Conservation (phyloP, 495 filamentous ascomycete species). For the Aspergillus biplanus region DNA sequence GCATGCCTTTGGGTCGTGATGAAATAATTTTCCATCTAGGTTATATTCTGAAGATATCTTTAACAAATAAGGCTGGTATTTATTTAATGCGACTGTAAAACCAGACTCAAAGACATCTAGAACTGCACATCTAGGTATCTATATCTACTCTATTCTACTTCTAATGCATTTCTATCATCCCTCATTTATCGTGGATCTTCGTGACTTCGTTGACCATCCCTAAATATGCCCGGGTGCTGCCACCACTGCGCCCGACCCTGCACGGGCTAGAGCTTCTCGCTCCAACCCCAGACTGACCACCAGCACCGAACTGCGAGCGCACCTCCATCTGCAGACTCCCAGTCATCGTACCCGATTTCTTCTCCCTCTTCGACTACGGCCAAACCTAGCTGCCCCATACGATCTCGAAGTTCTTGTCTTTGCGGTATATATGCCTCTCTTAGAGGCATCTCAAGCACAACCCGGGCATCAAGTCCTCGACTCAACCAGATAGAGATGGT, state of each 20-base stretch:
- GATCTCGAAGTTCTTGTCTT: conserved; percentile 53
- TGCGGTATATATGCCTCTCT: conserved; percentile 60
- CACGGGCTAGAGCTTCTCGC: conserved; percentile 41
- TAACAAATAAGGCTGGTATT: neutral
- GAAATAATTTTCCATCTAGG: neutral
- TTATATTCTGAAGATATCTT: too few relatives aligned
- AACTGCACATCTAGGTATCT: neutral
- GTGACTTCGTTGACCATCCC: conserved; percentile 33
- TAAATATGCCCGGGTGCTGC: neutral
- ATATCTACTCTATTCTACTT: conserved; percentile 27
- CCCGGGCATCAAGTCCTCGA: conserved; percentile 46
- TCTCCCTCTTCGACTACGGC: conserved; percentile 59
- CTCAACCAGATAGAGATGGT: conserved; percentile 60
- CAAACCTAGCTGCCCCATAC: conserved; percentile 59
- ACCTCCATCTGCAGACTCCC: conserved; percentile 56
- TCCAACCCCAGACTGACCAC: conserved; percentile 68
- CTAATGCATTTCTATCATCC: conserved; percentile 26
- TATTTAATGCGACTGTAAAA: neutral
- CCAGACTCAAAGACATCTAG: neutral
- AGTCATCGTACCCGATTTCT: conserved; percentile 72
- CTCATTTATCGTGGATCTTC: conserved; percentile 42
- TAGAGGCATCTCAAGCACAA: conserved; percentile 68
- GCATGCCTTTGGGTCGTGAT: neutral
- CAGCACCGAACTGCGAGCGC: conserved; percentile 62
- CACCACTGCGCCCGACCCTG: conserved; percentile 12